phyloP scores from a whole-genome alignment of 306 rosid genomes.

The Delonix regia region DNA sequence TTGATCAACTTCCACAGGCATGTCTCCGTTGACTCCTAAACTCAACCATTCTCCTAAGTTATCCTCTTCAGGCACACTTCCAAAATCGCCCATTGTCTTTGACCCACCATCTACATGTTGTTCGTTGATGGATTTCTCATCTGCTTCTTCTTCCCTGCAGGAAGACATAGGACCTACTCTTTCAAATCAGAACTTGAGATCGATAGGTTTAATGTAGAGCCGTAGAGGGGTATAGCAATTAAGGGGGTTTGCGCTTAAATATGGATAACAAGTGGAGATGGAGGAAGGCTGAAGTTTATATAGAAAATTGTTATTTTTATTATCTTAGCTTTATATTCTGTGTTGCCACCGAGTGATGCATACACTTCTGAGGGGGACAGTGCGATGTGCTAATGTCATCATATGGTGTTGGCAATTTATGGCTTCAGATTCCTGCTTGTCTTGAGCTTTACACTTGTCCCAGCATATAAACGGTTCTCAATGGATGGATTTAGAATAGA shows the following conservation, averaged over 20 bases:
- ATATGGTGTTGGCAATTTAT: slow-evolving; percentile 44
- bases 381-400: slow-evolving; percentile 56
- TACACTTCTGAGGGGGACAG: slow-evolving; percentile 46
- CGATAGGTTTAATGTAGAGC: slow-evolving; percentile 9
- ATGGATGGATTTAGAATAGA: slow-evolving; percentile 29
- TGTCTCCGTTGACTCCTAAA: slow-evolving; percentile 51
- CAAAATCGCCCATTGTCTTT: neutral
- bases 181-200: slow-evolving; percentile 24
- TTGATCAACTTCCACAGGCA: neutral
- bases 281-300: slow-evolving; percentile 38
- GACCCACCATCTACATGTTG: slow-evolving; percentile 30
- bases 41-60: slow-evolving; percentile 67
- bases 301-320: slow-evolving; percentile 28
- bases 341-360: slow-evolving; percentile 54
- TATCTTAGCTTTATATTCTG: slow-evolving; percentile 39
- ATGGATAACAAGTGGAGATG: neutral
- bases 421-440: slow-evolving; percentile 52
- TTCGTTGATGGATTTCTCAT: slow-evolving; percentile 30
- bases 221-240: slow-evolving; percentile 27
- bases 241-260: slow-evolving; percentile 45
- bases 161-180: slow-evolving; percentile 39
- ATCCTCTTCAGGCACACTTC: slow-evolving; percentile 12
- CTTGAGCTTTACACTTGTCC: slow-evolving; percentile 39
- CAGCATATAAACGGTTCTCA: slow-evolving; percentile 32
- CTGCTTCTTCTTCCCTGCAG: slow-evolving; percentile 23